A percentile compares a stretch with the other conserved stretches of the same genome.
These are phyloP conservation scores for Phyllosticta citriasiana DNA, from an alignment of 2,329 filamentous ascomycete genomes.

Conservation along the genomic window DNA sequence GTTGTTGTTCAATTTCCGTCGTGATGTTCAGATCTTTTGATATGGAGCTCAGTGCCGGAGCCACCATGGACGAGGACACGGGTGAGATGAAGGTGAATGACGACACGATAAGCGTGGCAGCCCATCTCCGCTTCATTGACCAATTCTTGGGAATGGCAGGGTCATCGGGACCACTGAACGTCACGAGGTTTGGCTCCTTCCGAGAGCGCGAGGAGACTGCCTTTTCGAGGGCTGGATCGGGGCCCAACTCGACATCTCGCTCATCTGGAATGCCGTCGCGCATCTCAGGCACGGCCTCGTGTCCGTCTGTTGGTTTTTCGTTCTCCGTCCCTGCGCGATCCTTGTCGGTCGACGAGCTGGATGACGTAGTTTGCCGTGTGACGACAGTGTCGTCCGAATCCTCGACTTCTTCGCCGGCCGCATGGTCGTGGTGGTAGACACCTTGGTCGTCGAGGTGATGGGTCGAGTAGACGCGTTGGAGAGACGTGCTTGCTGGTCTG, in stretches of 20 bases:
- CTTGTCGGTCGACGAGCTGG: conserved; percentile 11
- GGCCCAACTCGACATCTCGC: conserved; percentile 20
- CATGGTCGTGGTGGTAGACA: conserved; percentile 24
- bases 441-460: conserved; percentile 26
- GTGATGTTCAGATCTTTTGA: conserved; percentile 23
- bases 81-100: conserved; percentile 30
- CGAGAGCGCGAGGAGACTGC: conserved; percentile 16
- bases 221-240: conserved; percentile 17
- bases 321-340: conserved; percentile 1
- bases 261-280: conserved; percentile 21
- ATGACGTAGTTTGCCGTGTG: background rate
- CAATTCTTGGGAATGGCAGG: conserved; percentile 39
- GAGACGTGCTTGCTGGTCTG: conserved; percentile 14
- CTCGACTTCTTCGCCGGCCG: conserved; percentile 14
- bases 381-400: background rate
- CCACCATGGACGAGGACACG: conserved; percentile 29
- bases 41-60: conserved; percentile 23
- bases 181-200: conserved; percentile 26
- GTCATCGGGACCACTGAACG: conserved; percentile 37
- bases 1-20: conserved; percentile 19
- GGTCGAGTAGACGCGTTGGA: conserved; percentile 21
- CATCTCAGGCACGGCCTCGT: conserved; percentile 18
- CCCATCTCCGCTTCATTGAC: conserved; percentile 34
- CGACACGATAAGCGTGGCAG: conserved; percentile 35
- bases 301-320: conserved; percentile 13